Base-by-base conservation (phyloP, 1,139 yeast species). In the Martiniozyma asiatica region DNA sequence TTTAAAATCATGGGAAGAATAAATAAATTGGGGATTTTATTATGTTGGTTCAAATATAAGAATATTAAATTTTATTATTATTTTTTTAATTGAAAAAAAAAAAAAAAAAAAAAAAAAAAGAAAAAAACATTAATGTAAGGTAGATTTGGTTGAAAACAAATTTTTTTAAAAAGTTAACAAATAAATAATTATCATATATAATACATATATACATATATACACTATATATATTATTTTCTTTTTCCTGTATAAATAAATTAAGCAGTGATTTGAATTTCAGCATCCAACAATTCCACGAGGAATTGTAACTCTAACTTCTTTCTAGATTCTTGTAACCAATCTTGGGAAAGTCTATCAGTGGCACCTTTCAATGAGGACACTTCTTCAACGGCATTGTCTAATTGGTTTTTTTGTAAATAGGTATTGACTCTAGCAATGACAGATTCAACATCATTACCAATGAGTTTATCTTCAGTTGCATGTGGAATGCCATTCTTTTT, bases 311-410 rank as follows among this genome's bases (percentile, higher is more conserved):
- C 97, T 43, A 85, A 65, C 53, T 94, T 75, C 61, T 75, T 78
- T 63, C 96, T 75, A 28, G 93, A 87, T 53, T 82, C 92, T 25
- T 61, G 58, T 24, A 92, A 72, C 97, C 97, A 89, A 54, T 84
- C 96, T 43, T 74, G 73, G 24, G 96, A 93, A 45, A 89, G 66
- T 48, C 70, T 71, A 65, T 93, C 77, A 25, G 94, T 72, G 95
- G 95, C 84, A 23, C 98, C 98, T 57, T 81, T 80, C 55, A 92
- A 68, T 42, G 73, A 68, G 39, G 94, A 78, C 33, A 80, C 92
- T 56, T 87, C 96, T 50, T 85, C 94, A 21, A 89, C 93, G 6
- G 98, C 98, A 39, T 71, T 68, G 50, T 79, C 85, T 45, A 89
- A 67, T 39, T 81, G 73, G 34, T 92, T 87, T 47, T 80, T 73